phyloP scores from a whole-genome alignment of 176 grass and related monocot species.

The Puya raimondii region DNA sequence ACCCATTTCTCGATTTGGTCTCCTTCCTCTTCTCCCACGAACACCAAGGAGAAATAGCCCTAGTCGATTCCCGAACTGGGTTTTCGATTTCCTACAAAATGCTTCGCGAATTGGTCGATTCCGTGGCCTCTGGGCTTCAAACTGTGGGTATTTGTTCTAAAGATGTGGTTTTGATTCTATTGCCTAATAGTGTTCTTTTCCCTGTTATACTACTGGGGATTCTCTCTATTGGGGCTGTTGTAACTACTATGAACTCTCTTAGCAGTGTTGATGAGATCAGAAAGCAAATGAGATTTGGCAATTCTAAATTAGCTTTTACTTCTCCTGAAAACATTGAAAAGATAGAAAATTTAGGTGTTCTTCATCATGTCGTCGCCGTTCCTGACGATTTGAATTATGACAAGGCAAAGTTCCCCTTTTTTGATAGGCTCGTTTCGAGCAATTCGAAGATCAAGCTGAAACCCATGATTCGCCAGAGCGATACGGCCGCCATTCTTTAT shows the following conservation, averaged over 20 bases:
- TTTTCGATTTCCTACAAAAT: slow-evolving; percentile 32
- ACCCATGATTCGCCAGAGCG: slow-evolving; percentile 38
- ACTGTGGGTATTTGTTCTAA: slow-evolving; percentile 20
- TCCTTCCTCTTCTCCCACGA: slow-evolving; percentile 52
- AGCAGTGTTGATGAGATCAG: slow-evolving; percentile 49
- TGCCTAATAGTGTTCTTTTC: slow-evolving; percentile 53
- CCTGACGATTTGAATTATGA: slow-evolving; percentile 25
- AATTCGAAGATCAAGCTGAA: background rate
- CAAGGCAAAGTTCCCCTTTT: slow-evolving; percentile 22
- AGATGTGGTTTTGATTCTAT: slow-evolving; percentile 42
- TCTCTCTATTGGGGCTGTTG: slow-evolving; percentile 42
- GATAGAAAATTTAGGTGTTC: slow-evolving; percentile 13
- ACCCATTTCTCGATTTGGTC: slow-evolving; percentile 49
- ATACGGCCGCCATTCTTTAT: slow-evolving; percentile 62
- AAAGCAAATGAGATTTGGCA: slow-evolving; percentile 19
- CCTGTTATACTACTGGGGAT: slow-evolving; percentile 57
- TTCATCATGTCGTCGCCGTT: slow-evolving; percentile 32
- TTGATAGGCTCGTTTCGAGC: slow-evolving; percentile 28
- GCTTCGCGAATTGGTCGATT: slow-evolving; percentile 42
- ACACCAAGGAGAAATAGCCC: slow-evolving; percentile 23
- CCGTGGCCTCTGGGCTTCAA: slow-evolving; percentile 43
- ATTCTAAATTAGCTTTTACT: slow-evolving; percentile 35
- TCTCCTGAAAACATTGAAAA: slow-evolving; percentile 22
- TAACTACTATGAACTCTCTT: slow-evolving; percentile 45
- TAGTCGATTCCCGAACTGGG: slow-evolving; percentile 44